Evolutionary conservation across 202 grass and related monocot species (phyloP).

Genomic region (Setaria viridis): DNA sequence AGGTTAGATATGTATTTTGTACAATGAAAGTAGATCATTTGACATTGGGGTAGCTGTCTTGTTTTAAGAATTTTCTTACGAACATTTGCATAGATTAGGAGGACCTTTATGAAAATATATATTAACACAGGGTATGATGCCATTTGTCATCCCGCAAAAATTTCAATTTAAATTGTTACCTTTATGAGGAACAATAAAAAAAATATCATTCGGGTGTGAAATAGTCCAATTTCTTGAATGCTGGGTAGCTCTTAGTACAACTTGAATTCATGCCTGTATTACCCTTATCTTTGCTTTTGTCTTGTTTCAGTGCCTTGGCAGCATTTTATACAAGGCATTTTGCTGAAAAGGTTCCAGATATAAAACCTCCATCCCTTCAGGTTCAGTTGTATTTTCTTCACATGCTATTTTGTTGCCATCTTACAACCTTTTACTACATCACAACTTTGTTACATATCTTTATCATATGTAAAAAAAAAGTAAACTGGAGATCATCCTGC

Average conservation of each 20-base stretch:
- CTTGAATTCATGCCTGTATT: conserved; percentile 28
- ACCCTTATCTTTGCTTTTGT: conserved; percentile 26
- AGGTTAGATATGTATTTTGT: background rate
- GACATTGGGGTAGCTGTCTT: background rate
- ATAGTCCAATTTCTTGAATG: background rate
- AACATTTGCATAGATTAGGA: too few species aligned
- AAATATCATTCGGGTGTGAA: background rate
- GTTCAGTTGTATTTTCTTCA: conserved; percentile 50
- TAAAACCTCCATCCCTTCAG: conserved; percentile 95
- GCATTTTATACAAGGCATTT: conserved; percentile 99
- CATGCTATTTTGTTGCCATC: conserved; percentile 39
- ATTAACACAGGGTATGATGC: background rate
- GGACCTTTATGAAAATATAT: background rate
- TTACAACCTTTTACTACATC: background rate
- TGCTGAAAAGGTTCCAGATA: conserved; percentile 88
- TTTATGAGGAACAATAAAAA: background rate
- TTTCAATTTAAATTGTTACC: background rate
- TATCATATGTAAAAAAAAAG: conserved; percentile 18
- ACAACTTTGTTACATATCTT: conserved; percentile 31
- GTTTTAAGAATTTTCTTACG: background rate
- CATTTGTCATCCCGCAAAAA: background rate
- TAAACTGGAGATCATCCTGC: conserved; percentile 10
- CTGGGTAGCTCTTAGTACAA: conserved; percentile 33
- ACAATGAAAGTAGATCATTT: background rate
- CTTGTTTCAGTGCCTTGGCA: conserved; percentile 85